A percentile compares a stretch with the other conserved stretches of the same genome.
Evolutionary conservation across 805 yeast species (phyloP).

Genomic region (Alloascoidea africana): DNA sequence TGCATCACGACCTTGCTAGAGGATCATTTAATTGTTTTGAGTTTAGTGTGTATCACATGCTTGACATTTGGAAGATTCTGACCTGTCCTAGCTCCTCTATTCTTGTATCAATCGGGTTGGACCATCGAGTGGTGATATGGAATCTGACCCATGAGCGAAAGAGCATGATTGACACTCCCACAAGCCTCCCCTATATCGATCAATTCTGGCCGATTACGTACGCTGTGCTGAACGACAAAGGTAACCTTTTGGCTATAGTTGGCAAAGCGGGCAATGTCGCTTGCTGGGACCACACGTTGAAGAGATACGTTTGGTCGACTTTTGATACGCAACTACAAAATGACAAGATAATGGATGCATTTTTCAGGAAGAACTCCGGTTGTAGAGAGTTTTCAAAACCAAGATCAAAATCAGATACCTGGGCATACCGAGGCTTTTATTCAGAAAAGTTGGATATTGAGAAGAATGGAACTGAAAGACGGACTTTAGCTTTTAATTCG

Average conservation of each 20-base stretch:
- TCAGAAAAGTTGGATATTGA: too few relatives aligned
- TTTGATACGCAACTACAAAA: slow-evolving; percentile 21
- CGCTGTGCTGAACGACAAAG: slow-evolving; percentile 33
- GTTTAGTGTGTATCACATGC: slow-evolving; percentile 34
- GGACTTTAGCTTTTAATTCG: neutral
- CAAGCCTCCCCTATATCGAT: slow-evolving; percentile 24
- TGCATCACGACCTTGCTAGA: too few relatives aligned
- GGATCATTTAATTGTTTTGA: slow-evolving; percentile 23
- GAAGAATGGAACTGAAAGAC: neutral
- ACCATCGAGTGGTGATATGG: slow-evolving; percentile 61
- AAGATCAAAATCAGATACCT: too few relatives aligned
- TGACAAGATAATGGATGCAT: slow-evolving; percentile 33
- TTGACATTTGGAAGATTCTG: slow-evolving; percentile 48
- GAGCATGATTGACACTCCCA: slow-evolving; percentile 33
- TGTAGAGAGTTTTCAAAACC: too few relatives aligned
- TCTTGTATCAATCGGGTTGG: slow-evolving; percentile 57
- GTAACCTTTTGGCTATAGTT: slow-evolving; percentile 40
- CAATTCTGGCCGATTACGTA: slow-evolving; percentile 50
- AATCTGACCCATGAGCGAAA: too few relatives aligned
- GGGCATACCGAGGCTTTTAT: too few relatives aligned
- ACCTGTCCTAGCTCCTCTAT: slow-evolving; percentile 51
- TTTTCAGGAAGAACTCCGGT: slow-evolving; percentile 47
- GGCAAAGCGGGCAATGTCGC: slow-evolving; percentile 35
- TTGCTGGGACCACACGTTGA: slow-evolving; percentile 42
- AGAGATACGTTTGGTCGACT: slow-evolving; percentile 43